Base-by-base conservation (phyloP, 2,329 filamentous ascomycete genomes). In the Aspergillus viridinutans region DNA sequence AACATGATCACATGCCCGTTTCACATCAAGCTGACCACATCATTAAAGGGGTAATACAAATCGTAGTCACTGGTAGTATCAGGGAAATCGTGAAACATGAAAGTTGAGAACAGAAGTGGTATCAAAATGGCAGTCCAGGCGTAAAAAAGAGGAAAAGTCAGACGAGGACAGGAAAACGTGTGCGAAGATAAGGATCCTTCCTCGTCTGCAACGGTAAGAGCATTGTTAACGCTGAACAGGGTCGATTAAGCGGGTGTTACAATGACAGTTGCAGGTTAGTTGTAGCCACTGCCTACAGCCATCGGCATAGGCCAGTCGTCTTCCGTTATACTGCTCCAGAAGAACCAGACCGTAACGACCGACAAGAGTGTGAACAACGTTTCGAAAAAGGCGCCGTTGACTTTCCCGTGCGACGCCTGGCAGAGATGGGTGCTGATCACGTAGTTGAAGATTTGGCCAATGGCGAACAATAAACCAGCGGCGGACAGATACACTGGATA, bases 251-350 rank as follows among this genome's bases (percentile, higher is more conserved):
- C 21, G 43, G 17, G 5, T 26, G 23, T 26, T 47, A 23, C 10
- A 47, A 47, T 17, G 14, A 7, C 43, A 25, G 12, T 43, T 9
- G 42, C 9, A 17, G 51, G 21, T 52, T 53, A 63, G 55, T 67
- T 72, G 64, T 74, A 76, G 49, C 65, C 71, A 10, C 59, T 57
- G 29, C 61, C 56, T 45, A 61, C 43, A 50, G 52, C 20, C 48
- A 68, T 59, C 20, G 81, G 79, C 73, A 83, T 80, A 2, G 92
- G 91, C 94, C 94, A 99, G 78, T 97, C 93, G 69, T 99, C 94
- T 76, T 99, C 94, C 17, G 94, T 99, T 68, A 99, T 99, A 78
- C 92, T 97, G 49, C 92, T 96, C 94, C 94, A 99, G 81, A 99
- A 99, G 56, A 90, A 75, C 92, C 94, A 99, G 62, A 97, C 78